phyloP scores from a whole-genome alignment of 73 alveolate species.

The Paramecium octaurelia region DNA sequence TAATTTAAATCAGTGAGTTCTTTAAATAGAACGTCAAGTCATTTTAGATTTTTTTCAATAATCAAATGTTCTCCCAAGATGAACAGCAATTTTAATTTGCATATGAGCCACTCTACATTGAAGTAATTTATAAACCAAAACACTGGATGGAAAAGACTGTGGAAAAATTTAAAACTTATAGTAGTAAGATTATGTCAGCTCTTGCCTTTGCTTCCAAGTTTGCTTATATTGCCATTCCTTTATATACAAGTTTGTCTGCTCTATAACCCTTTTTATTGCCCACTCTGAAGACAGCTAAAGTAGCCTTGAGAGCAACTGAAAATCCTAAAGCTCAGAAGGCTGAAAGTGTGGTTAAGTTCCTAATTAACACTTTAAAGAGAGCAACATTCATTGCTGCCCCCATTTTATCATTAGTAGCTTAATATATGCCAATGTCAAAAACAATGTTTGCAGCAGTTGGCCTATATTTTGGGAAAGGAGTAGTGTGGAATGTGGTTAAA shows the following conservation, averaged over 20 bases:
- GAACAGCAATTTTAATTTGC: background rate
- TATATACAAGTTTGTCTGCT: background rate
- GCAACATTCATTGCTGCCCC: background rate
- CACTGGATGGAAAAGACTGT: slow-evolving; percentile 16
- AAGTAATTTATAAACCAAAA: slow-evolving; percentile 31
- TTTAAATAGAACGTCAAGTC: background rate
- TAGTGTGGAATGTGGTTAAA: background rate
- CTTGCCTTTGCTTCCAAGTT: background rate
- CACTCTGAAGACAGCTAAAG: background rate
- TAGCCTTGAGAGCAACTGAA: background rate
- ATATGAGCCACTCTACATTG: slow-evolving; percentile 11
- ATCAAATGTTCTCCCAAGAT: background rate
- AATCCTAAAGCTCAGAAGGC: slow-evolving; percentile 2
- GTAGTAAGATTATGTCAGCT: background rate
- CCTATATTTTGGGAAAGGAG: background rate
- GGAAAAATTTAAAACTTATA: background rate
- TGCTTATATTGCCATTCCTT: background rate
- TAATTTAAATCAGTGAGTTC: background rate
- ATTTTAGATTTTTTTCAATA: background rate
- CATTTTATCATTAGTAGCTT: background rate
- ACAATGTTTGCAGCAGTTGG: background rate
- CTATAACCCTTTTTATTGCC: background rate
- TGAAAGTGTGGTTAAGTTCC: background rate
- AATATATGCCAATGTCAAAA: background rate
- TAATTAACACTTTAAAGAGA: background rate